Percentiles rank a stretch among this genome's conserved stretches.
Evolutionary conservation across 805 yeast genomes (phyloP).

Genomic region (Candida xyloterini): DNA sequence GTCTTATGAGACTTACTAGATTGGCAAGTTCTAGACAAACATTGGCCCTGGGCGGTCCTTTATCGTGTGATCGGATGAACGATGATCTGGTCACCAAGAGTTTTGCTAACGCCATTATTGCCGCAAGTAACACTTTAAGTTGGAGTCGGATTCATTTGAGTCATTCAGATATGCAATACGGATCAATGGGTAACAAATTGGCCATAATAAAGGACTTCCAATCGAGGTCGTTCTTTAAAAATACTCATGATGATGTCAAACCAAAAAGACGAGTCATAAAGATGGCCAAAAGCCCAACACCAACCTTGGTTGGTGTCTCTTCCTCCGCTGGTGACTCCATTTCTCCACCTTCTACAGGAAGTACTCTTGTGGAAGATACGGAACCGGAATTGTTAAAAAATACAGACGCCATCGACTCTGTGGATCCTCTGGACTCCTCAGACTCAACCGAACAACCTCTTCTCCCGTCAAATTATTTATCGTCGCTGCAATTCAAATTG

Average conservation of each 20-base stretch:
- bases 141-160: constrained; percentile 35
- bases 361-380: constrained; percentile 6
- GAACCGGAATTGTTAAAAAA: background rate
- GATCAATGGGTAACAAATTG: constrained; percentile 36
- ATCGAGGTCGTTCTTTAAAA: constrained; percentile 39
- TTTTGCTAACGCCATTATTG: constrained; percentile 30
- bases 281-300: constrained; percentile 17
- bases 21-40: constrained; percentile 77
- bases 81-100: constrained; percentile 33
- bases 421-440: background rate
- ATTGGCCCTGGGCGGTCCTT: constrained; percentile 52
- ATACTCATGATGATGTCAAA: constrained; percentile 27
- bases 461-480: constrained; percentile 7
- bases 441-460: background rate
- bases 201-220: constrained; percentile 46
- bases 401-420: background rate
- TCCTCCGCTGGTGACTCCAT: background rate
- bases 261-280: constrained; percentile 29
- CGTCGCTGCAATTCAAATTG: constrained; percentile 13
- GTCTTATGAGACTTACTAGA: constrained; percentile 62
- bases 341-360: constrained; percentile 4
- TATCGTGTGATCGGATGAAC: constrained; percentile 34
- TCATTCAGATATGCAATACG: constrained; percentile 27
- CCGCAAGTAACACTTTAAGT: constrained; percentile 26
- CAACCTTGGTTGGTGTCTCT: constrained; percentile 5